Base-by-base conservation (phyloP, 2,329 filamentous ascomycete species). In the Akanthomyces muscarius region DNA sequence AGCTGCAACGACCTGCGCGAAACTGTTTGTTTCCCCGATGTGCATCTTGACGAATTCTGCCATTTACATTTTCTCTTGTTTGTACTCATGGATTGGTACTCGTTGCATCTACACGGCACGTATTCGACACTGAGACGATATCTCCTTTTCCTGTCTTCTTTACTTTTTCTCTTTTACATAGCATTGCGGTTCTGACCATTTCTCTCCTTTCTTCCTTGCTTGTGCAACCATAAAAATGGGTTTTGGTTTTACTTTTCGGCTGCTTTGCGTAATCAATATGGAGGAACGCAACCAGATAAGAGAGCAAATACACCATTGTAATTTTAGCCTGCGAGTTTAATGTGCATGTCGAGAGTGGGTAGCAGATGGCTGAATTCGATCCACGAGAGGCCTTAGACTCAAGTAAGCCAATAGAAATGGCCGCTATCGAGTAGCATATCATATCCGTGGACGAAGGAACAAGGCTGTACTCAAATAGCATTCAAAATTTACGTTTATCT, bases 121-220 rank as follows among this genome's bases (percentile, higher is more conserved):
- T 57, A 30, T n/a, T 55, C 44, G 28, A 28, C 55, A 30, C 6
- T 21, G 28, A 48, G n/a, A 23, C 5, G 47, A 36, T 8, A 18
- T 23, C 7, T 13, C 25, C 21, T n/a, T 36, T 61, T 36, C 8
- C 21, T 45, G 16, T 30, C 33, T 6, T 51, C 47, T 28, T 13
- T 62, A 44, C 18, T 33, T 41, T 44, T 42, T 13, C 11, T 33
- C 13, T 30, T n/a, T 53, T 45, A 53, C 56, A 59, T 62, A 55
- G 50, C 60, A 57, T 57, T 41, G 53, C 41, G 44, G 23, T 52
- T 51, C 45, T 45, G 28, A 28, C 42, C 38, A 38, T 47, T 56
- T 63, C 28, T 50, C 23, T 41, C 41, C 50, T 47, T 11, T 30
- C 13, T 47, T 25, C 8, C 21, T 52, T 23, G 23, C 4, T 54